Conservation (phyloP, 2,329 filamentous ascomycete species). For the Calonectria honghensis region DNA sequence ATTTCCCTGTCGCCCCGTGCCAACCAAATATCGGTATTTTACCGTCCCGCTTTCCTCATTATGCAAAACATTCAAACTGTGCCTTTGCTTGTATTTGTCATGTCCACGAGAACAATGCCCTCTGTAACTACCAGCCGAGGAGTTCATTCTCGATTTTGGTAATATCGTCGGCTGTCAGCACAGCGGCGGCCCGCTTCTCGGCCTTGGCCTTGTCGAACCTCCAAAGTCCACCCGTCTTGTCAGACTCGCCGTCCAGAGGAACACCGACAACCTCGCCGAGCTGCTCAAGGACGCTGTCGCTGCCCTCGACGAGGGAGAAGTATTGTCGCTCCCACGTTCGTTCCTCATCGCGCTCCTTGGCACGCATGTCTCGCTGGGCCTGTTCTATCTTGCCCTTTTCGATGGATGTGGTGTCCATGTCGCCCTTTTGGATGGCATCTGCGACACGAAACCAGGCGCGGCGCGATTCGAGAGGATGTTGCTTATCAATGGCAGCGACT, state of each 20-base stretch:
- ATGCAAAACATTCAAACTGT: constrained; percentile 36
- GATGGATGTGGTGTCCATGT: constrained; percentile 85
- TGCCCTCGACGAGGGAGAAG: constrained; percentile 76
- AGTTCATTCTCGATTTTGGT: constrained; percentile 67
- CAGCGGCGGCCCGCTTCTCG: constrained; percentile 60
- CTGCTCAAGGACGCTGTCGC: constrained; percentile 66
- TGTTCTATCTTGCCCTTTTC: constrained; percentile 95
- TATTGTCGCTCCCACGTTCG: constrained; percentile 88
- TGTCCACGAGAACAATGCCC: constrained; percentile 10
- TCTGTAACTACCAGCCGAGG: constrained; percentile 60
- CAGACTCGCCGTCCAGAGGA: constrained; percentile 70
- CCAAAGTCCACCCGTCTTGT: constrained; percentile 78
- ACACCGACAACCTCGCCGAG: constrained; percentile 70
- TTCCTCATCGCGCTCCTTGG: constrained; percentile 83
- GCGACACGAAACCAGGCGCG: constrained; percentile 93
- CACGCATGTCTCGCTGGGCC: constrained; percentile 84
- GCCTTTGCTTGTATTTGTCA: constrained; percentile 19
- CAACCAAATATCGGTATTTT: constrained; percentile 2
- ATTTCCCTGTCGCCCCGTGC: constrained; percentile 6
- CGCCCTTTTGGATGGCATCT: constrained; percentile 84
- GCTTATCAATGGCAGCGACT: constrained; percentile 83
- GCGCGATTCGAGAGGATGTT: constrained; percentile 91
- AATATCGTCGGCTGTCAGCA: constrained; percentile 63
- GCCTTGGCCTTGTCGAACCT: constrained; percentile 72
- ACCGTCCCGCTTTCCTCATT: constrained; percentile 37